Base-by-base conservation (phyloP, 2,329 filamentous ascomycete species). In the Aspergillus aculeatinus region DNA sequence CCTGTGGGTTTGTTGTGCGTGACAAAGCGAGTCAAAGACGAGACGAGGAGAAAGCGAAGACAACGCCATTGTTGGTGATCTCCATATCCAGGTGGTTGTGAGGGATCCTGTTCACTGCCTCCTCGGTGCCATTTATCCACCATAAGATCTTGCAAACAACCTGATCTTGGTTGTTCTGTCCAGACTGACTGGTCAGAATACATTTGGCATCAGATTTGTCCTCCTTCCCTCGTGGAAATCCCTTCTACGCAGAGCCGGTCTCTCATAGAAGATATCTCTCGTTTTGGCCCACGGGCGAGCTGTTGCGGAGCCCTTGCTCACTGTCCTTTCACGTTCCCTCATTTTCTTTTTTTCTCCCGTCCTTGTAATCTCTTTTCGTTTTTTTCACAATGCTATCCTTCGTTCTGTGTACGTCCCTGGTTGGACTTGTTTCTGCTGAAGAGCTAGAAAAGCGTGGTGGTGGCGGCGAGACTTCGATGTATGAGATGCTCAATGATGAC, bases 401-500 rank as follows among this genome's bases (percentile, higher is more conserved):
- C 49, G 29, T 71, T 51, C 57, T 68, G 55, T 62, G 58, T 25
- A 56, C 71, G 60, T 66, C 66, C 66, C 70, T 74, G 61, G 70
- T 63, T 49, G 70, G 70, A 63, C 63, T 72, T 48, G 62, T 65
- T 56, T 63, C 64, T 25, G 71, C 72, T 59, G 61, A 61, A 31
- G 61, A 72, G 7, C 55, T 72, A 29, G 67, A 68, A 54, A 73
- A 71, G 57, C 71, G 70, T 50, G 48, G 57, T 29, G 7, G 27
- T 58, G 63, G 61, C 21, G 60, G 48, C 11, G 56, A 51, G 25
- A 56, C 54, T 44, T 54, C 60, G 23, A 68, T 67, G 57, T 72
- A 74, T 48, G 72, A 72, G 55, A 62, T 72, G 23, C 63, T 77
- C 58, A 86, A 89, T 67, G 76, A 83, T 65, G 77, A 82, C 48